phyloP scores from a whole-genome alignment of 2,329 filamentous ascomycete genomes.

The Trichophyton benhamiae region DNA sequence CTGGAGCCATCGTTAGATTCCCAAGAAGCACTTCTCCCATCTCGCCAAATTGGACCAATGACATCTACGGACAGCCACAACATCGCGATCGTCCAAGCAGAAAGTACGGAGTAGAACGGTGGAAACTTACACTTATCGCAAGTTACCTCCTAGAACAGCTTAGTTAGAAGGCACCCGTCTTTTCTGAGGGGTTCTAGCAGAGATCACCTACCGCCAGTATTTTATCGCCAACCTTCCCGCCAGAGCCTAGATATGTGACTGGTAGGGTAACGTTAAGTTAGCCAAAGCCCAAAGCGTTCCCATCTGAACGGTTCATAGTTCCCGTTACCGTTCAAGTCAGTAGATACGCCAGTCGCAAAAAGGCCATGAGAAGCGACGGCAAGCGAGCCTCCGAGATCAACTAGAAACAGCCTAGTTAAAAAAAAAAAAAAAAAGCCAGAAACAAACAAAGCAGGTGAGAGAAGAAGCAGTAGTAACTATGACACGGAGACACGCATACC shows the following conservation, averaged over 20 bases:
- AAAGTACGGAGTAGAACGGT: not conserved
- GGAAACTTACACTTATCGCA: constrained; percentile 50
- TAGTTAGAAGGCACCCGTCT: not conserved
- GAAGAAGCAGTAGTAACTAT: not conserved
- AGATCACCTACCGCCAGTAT: constrained; percentile 38
- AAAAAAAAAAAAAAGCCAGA: not conserved
- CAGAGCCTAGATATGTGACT: constrained; percentile 53
- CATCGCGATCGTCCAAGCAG: not conserved
- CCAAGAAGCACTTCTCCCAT: not conserved
- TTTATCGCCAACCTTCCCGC: constrained; percentile 50
- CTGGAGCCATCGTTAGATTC: constrained; percentile 21
- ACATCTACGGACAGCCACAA: not conserved
- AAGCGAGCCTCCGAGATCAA: constrained; percentile 54
- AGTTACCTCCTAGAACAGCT: constrained; percentile 38
- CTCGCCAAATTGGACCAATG: not conserved
- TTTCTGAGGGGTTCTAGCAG: not conserved
- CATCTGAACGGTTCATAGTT: not conserved
- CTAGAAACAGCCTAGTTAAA: constrained; percentile 22
- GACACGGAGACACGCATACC: constrained; percentile 21
- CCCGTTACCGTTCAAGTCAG: constrained; percentile 46
- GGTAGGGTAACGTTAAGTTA: not conserved
- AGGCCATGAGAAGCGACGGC: constrained; percentile 54
- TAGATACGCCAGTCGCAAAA: constrained; percentile 54
- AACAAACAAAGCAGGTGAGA: not conserved
- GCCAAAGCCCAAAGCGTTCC: not conserved